A percentile compares a stretch with the other conserved stretches of the same genome.
Conservation (phyloP, 345 rosid genomes). For the Dovyalis caffra region DNA sequence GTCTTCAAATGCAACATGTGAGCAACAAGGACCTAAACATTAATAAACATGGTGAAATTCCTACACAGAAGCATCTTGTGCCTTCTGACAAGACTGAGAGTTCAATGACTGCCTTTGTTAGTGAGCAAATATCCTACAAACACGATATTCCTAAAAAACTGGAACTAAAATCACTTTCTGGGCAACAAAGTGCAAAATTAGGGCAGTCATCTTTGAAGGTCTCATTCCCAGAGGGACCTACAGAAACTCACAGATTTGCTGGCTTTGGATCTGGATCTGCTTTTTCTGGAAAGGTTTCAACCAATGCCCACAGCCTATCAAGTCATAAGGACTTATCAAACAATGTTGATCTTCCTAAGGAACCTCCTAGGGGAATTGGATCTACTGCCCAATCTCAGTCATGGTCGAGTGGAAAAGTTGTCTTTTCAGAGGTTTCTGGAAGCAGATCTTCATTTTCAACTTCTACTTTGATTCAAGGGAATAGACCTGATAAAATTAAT, state of each 20-base stretch:
- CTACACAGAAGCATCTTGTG: conserved; percentile 30
- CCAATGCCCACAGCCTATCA: conserved; percentile 28
- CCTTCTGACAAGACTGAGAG: conserved; percentile 25
- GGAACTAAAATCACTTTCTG: conserved; percentile 28
- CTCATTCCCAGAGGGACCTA: conserved; percentile 28
- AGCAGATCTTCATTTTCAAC: conserved; percentile 30
- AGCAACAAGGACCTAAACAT: conserved; percentile 19
- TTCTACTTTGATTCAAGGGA: conserved; percentile 34
- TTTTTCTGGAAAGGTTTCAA: conserved; percentile 33
- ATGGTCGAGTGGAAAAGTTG: conserved; percentile 39
- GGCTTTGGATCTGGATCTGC: conserved; percentile 34
- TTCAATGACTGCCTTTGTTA: no score
- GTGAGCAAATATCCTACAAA: no score
- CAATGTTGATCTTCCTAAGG: conserved; percentile 33
- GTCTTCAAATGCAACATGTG: conserved; percentile 21
- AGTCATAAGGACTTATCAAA: conserved; percentile 27
- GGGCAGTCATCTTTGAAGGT: conserved; percentile 40
- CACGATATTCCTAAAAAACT: conserved; percentile 12
- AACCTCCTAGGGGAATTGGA: conserved; percentile 26
- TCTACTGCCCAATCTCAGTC: conserved; percentile 42
- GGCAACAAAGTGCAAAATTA: conserved; percentile 35
- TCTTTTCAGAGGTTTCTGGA: no score
- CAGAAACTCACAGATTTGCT: conserved; percentile 36
- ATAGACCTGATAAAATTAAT: conserved; percentile 33
- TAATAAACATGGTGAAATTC: conserved; percentile 19